Base-by-base conservation (phyloP, 352 stramenopile species). In the Phytophthora fragariae region DNA sequence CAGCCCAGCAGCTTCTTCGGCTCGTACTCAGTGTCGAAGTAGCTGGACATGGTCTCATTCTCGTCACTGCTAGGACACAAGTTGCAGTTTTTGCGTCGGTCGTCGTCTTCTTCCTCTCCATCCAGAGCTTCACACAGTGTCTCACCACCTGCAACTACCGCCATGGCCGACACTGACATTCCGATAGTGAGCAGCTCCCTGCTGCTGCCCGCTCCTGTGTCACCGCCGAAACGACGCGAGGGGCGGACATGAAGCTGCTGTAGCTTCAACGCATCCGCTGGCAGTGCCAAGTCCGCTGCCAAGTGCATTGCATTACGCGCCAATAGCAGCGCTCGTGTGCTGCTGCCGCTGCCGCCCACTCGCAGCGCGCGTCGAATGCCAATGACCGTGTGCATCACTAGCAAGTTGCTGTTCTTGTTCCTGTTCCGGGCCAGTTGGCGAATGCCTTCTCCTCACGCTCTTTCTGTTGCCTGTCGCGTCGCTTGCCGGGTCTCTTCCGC, bases 21-120 rank as follows among this genome's bases (percentile, higher is more conserved):
- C 53, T 94, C 85, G 49, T 92, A 94, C 44, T 91, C 83, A 5
- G 78, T 63, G 19, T 94, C 88, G 75, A 94, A 93, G 58, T 83
- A 86, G 17, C 60, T 57, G n/a, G 75, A 72, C 58, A 76, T 71
- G 31, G 8, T 69, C 39, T 71, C 41, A 15, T 57, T 68, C 11
- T 58, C 62, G 10, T 66, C 60, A 10, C 27, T 56, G 12, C 6
- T 27, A 7, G 70, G 58, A n/a, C 49, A 70, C 58, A 76, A 55
- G 12, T 65, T 65, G 37, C 39, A 68, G 24, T 37, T 52, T n/a
- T 52, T 44, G 35, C 55, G 24, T 44, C 58, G 63, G 8, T 68
- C 50, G 10, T 57, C 21, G 35, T 27, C 49, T 1, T 67, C 54
- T 2, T 55, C 39, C 9, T 68, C 64, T 29, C 41, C 57, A 21